A percentile compares a stretch with the other conserved stretches of the same genome.
phyloP scores from a whole-genome alignment of 2,329 filamentous ascomycete genomes.

The Verticillium dahliae region DNA sequence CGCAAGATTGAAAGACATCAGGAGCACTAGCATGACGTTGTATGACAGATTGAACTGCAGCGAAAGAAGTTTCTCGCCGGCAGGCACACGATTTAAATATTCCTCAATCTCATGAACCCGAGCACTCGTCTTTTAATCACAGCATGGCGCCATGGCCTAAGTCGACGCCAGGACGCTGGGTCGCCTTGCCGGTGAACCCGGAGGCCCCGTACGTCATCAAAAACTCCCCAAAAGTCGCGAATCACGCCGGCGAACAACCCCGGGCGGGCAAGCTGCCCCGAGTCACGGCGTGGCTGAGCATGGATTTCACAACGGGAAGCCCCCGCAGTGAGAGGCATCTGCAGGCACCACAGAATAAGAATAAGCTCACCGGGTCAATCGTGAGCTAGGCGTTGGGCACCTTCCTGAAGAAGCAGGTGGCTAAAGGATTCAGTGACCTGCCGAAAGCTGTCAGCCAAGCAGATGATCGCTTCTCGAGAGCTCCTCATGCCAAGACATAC shows the following conservation, averaged over 20 bases:
- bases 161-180: background rate
- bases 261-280: background rate
- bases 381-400: background rate
- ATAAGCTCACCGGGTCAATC: background rate
- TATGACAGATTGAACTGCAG: too few relatives aligned
- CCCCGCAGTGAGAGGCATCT: background rate
- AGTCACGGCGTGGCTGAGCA: background rate
- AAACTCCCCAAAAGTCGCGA: background rate
- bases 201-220: background rate
- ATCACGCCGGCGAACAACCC: background rate
- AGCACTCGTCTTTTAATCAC: background rate
- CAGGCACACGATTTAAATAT: background rate
- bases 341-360: background rate
- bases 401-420: constrained; percentile 1
- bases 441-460: constrained; percentile 2
- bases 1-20: too few relatives aligned
- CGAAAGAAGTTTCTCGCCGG: too few relatives aligned
- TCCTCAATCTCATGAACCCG: background rate
- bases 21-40: too few relatives aligned
- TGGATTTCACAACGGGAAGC: background rate
- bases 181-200: background rate
- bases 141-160: background rate
- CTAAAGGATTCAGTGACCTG: background rate
- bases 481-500: background rate
- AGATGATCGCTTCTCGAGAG: background rate